Base-by-base conservation (phyloP, 2,329 filamentous ascomycete species). In the Coleophoma eucalyptorum region DNA sequence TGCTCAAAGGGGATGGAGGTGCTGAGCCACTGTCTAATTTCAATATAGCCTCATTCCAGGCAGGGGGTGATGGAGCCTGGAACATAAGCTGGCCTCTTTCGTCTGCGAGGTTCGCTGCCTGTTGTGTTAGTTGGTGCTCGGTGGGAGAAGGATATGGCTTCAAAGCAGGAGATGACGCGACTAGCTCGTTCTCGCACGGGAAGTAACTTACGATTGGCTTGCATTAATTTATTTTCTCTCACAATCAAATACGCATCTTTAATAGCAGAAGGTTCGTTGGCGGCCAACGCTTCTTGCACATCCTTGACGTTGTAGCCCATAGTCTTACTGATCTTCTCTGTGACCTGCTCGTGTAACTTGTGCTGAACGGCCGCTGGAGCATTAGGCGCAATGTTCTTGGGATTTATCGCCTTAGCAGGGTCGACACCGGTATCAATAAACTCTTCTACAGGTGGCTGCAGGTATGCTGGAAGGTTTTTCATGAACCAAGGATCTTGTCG, bases 211-310 rank as follows among this genome's bases (percentile, higher is more conserved):
- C 90, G 91, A 67, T 91, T 96, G 50, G 86, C 86, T 68, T 92
- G 89, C 92, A 97, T 97, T 67, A 97, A 81, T 69, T 97, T 94
- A 67, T 97, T 97, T 70, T 99, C 94, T 48, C 93, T 84, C 21
- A 99, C 90, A 67, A 99, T 99, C 72, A 97, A 86, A 72, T 97
- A 99, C 1, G 94, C 94, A 71, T 99, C 94, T 72, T 99, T 99
- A 76, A 99, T 97, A 11, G 94, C 92, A 52, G 92, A 97, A 12
- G 94, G 94, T 67, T 99, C 94, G 48, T 94, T 85, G 50, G 90
- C 91, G 63, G 88, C 87, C 55, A 99, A 75, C 19, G 94, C 93
- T 69, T 97, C 94, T 66, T 97, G 89, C 48, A 99, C 93, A 73
- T 99, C 94, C 55, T 87, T 87, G 67, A 90, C 93, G 34, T 88